Conservation (phyloP, 1,139 yeast genomes). For the Kodamaea sp. region DNA sequence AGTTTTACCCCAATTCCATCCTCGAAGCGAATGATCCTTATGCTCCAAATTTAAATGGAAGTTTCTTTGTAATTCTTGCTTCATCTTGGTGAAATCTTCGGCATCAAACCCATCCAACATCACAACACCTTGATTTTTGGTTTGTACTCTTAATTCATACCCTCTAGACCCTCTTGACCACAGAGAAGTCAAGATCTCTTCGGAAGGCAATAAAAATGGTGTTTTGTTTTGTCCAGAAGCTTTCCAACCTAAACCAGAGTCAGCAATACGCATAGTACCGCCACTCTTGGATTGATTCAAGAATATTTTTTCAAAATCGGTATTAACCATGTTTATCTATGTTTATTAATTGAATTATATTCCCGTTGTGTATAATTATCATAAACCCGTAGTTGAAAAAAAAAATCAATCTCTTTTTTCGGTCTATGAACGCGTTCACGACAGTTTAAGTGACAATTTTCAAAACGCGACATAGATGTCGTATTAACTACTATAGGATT, state of each 20-base stretch:
- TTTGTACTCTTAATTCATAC: slow-evolving; percentile 81
- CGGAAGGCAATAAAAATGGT: slow-evolving; percentile 83
- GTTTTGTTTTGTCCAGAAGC: slow-evolving; percentile 49
- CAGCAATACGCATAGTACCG: slow-evolving; percentile 93
- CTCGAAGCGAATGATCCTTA: slow-evolving; percentile 88
- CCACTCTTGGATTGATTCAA: slow-evolving; percentile 77
- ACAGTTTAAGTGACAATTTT: too few relatives aligned
- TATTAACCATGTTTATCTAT: slow-evolving; percentile 35
- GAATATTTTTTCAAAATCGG: slow-evolving; percentile 81
- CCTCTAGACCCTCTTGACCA: slow-evolving; percentile 97
- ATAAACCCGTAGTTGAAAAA: too few relatives aligned
- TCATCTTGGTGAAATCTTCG: slow-evolving; percentile 75
- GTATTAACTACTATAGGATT: too few relatives aligned
- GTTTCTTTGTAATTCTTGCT: slow-evolving; percentile 77
- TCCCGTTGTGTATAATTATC: too few relatives aligned
- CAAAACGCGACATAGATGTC: too few relatives aligned
- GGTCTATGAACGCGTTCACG: too few relatives aligned
- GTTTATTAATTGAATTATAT: not conserved
- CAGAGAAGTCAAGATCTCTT: slow-evolving; percentile 71
- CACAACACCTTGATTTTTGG: slow-evolving; percentile 83
- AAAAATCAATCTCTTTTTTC: too few relatives aligned
- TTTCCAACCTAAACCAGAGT: slow-evolving; percentile 97
- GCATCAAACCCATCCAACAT: slow-evolving; percentile 88
- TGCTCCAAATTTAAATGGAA: slow-evolving; percentile 72
- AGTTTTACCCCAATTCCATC: slow-evolving; percentile 98